phyloP scores from a whole-genome alignment of 306 rosid species.

The Heteromeles arbutifolia region DNA sequence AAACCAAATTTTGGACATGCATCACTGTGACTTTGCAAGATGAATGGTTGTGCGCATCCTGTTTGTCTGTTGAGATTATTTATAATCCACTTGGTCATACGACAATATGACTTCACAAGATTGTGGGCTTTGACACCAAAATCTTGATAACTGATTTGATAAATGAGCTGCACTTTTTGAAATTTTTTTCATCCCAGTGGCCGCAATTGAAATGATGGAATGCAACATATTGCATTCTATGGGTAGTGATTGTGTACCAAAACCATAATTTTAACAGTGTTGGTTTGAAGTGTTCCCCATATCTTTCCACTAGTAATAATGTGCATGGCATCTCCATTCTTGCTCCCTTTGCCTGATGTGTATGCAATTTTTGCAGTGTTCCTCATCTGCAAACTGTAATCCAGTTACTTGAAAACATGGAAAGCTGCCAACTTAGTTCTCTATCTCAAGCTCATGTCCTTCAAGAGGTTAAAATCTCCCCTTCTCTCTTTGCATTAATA shows the following conservation, averaged over 20 bases:
- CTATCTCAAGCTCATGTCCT: conserved; percentile 34
- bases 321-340: background rate
- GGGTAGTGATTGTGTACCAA: background rate
- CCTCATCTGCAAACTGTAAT: conserved; percentile 67
- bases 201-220: background rate
- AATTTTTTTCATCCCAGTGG: background rate
- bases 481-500: background rate
- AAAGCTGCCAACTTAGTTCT: conserved; percentile 65
- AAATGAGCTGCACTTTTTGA: too few species aligned
- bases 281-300: background rate
- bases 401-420: conserved; percentile 78
- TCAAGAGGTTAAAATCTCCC: conserved; percentile 47
- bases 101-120: too few species aligned
- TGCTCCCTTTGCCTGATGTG: conserved; percentile 16
- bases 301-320: background rate
- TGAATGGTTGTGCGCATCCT: background rate
- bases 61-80: background rate
- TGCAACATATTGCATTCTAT: background rate
- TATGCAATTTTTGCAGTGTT: conserved; percentile 42
- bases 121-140: background rate
- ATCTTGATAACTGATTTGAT: background rate
- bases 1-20: background rate
- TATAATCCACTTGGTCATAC: background rate
- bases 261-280: background rate
- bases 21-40: background rate